Base-by-base conservation (phyloP, 1,284 basidiomycete genomes). In the Malassezia cuniculi region DNA sequence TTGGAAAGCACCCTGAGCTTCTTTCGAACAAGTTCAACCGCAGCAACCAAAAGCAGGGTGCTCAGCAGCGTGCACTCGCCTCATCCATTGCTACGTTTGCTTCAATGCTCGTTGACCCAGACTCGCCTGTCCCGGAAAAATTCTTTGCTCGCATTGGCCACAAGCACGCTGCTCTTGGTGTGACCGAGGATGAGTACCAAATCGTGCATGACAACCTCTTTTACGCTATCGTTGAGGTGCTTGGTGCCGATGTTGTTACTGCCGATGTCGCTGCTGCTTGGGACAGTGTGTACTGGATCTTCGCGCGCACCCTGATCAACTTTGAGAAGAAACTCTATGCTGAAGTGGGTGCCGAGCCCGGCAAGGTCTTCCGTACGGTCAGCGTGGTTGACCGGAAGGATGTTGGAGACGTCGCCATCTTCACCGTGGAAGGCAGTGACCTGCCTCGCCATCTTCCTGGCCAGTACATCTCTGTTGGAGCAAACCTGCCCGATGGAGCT, bases 161-260 rank as follows among this genome's bases (percentile, higher is more conserved):
- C 35, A 42, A 42, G 31, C 40, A 42, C 19, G 40, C 27, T n/a
- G 18, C 35, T 4, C 20, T 42, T 5, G 40, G 40, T 19, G 20
- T 42, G 8, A 29, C 26, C 6, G 19, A 18, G 10, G 34, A 36
- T 11, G 27, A 36, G 16, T 42, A 42, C 31, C 40, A 32, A 9
- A 42, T 37, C 24, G 40, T 42, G 4, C 31, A 42, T 14, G 31
- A 42, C 20, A 27, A 36, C 21, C 29, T 42, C 6, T 42, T 42
- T 7, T 16, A 15, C 11, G 40, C 40, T 5, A 42, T 42, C 34
- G 35, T 37, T 14, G 14, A 36, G 18, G 22, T 36, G 1, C 35
- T 42, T 19, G 40, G 40, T 10, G 40, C 40, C 7, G 35, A 37
- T 25, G 34, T 33, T 4, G 40, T 37, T 25, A 36, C 40, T 4